These are phyloP conservation scores for Penicillium sp. DNA, from an alignment of 2,329 filamentous ascomycete species.

Conservation along the genomic window DNA sequence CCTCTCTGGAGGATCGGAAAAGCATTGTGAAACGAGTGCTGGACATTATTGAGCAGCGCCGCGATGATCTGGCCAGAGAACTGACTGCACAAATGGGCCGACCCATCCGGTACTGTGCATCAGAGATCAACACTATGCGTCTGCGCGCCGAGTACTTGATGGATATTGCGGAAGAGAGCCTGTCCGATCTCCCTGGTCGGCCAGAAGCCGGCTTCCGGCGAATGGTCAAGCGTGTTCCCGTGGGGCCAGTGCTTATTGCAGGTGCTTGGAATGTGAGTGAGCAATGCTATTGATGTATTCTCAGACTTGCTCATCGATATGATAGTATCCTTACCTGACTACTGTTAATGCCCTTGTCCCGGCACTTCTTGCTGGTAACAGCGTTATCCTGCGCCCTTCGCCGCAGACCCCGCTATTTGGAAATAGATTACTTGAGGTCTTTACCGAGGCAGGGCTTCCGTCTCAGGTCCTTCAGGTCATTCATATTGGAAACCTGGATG, in stretches of 20 bases:
- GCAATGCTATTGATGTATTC: conserved; percentile 5
- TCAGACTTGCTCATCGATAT: not conserved
- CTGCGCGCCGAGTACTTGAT: conserved; percentile 79
- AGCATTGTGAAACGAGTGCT: conserved; percentile 78
- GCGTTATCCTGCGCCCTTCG: conserved; percentile 85
- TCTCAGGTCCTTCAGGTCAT: conserved; percentile 81
- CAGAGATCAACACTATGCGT: conserved; percentile 77
- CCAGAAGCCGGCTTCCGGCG: conserved; percentile 80
- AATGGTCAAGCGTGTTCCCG: conserved; percentile 79
- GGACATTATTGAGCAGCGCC: conserved; percentile 62
- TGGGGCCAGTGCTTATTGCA: conserved; percentile 80
- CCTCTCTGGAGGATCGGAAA: conserved; percentile 68
- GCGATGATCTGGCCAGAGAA: conserved; percentile 75
- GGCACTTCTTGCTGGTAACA: conserved; percentile 85
- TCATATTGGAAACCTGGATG: conserved; percentile 72
- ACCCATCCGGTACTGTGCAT: conserved; percentile 77
- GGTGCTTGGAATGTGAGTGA: conserved; percentile 87
- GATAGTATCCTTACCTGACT: conserved; percentile 84
- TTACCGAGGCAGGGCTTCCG: conserved; percentile 74
- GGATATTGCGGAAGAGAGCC: conserved; percentile 72
- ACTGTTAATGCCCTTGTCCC: conserved; percentile 85
- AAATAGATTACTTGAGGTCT: conserved; percentile 72
- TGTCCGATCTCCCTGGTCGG: conserved; percentile 77
- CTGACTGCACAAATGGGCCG: conserved; percentile 89
- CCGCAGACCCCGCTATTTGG: conserved; percentile 87